These are phyloP conservation scores for Arachnopeziza araneosa DNA, from an alignment of 2,329 filamentous ascomycete species.

Conservation along the genomic window DNA sequence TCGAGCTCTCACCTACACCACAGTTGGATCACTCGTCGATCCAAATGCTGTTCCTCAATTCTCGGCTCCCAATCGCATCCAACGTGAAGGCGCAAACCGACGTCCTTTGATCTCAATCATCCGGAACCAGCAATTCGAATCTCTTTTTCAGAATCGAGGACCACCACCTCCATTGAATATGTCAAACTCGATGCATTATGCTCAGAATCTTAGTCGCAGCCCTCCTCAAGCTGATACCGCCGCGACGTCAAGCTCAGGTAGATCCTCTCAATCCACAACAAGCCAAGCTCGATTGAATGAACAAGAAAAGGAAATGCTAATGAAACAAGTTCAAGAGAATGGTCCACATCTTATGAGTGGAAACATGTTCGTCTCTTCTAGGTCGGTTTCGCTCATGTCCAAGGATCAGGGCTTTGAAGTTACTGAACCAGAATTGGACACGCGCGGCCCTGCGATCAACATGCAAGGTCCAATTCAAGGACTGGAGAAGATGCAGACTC, in stretches of 20 bases:
- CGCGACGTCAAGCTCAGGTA: background rate
- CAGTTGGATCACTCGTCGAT: slow-evolving; percentile 31
- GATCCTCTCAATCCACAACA: background rate
- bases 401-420: slow-evolving; percentile 2
- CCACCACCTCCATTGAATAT: slow-evolving; percentile 23
- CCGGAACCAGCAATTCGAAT: slow-evolving; percentile 17
- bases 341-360: background rate
- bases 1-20: slow-evolving; percentile 30
- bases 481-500: slow-evolving; percentile 29
- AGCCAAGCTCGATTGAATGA: background rate
- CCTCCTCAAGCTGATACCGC: background rate
- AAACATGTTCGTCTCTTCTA: background rate
- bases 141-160: slow-evolving; percentile 15
- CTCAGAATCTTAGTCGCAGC: slow-evolving; percentile 24
- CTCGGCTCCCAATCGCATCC: slow-evolving; percentile 30
- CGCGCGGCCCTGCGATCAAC: background rate
- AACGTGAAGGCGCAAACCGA: slow-evolving; percentile 30
- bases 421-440: background rate
- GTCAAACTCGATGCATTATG: slow-evolving; percentile 28
- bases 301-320: slow-evolving; percentile 4
- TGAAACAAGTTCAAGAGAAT: background rate
- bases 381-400: background rate
- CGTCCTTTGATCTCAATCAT: slow-evolving; percentile 23
- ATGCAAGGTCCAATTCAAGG: slow-evolving; percentile 11
- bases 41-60: slow-evolving; percentile 27